phyloP scores from a whole-genome alignment of 345 rosid species.

The Brassica incana region DNA sequence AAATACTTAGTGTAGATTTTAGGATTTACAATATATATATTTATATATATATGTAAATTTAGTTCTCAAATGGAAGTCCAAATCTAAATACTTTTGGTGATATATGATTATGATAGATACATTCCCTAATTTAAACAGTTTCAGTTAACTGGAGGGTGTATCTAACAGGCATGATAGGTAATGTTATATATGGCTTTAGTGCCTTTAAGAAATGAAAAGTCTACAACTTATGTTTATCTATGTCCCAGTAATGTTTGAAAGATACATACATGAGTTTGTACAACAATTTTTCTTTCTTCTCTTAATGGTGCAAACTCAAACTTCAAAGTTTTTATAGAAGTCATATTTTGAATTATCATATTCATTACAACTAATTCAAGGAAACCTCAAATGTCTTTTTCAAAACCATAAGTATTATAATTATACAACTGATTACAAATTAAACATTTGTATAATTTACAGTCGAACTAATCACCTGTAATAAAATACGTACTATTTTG shows the following conservation, averaged over 20 bases:
- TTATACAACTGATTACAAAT: neutral
- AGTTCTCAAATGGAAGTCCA: neutral
- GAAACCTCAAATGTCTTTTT: neutral
- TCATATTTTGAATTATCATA: neutral
- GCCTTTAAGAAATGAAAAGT: too few species aligned
- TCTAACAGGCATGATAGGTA: neutral
- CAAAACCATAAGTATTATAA: neutral
- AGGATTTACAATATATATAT: too few species aligned
- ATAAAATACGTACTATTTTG: conserved; percentile 1
- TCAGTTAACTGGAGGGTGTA: neutral
- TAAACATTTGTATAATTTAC: neutral
- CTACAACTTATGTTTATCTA: neutral
- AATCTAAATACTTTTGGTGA: neutral
- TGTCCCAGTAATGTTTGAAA: neutral
- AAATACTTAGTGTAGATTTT: too few species aligned
- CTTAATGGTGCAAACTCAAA: neutral
- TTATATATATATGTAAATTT: neutral
- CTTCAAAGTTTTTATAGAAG: neutral
- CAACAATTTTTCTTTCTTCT: neutral
- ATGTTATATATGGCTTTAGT: too few species aligned
- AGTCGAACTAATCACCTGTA: conserved; percentile 5
- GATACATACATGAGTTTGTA: neutral
- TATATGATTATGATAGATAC: neutral
- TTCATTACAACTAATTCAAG: neutral
- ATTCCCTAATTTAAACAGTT: neutral